Base-by-base conservation (phyloP, 768 basidiomycete genomes). In the Tulasnella sp. region DNA sequence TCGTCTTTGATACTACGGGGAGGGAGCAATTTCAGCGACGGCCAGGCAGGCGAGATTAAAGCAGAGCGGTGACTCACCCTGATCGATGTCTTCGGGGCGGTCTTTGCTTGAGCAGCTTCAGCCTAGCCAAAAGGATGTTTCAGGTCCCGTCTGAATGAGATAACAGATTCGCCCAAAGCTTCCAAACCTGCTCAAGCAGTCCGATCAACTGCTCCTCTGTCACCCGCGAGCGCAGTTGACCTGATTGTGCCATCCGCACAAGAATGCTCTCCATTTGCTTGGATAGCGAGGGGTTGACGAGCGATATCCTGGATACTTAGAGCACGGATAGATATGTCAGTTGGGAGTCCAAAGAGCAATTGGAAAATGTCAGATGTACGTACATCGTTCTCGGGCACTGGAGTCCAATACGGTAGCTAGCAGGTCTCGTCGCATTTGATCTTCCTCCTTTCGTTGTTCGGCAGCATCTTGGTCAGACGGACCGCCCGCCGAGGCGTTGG, bases 231-330 rank as follows among this genome's bases (percentile, higher is more conserved):
- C 93, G 89, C 54, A 97, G 85, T 85, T 96, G 94, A 9, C 96
- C 94, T 0, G 90, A 88, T 86, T 95, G 94, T 11, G 92, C 94
- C 93, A 96, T 95, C 58, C 94, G 89, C 58, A 93, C 82, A 44
- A 97, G 87, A 80, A 96, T 91, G 3, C 86, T 87, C 86, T 96
- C 94, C 83, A 97, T 94, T 85, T 95, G 91, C 82, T 89, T 89
- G 24, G 95, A 93, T 84, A 94, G 88, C 58, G 94, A 91, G 0
- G 94, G 92, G 82, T 94, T 93, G 83, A 97, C 96, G 41, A 97
- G 91, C 5, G 92, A 90, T 82, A 97, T 97, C 75, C 96, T 92
- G 14, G 94, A 92, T 79, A 97, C 96, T 97, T 16, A 46, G n/a
- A 54, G 24, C 54, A 54, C 54, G 54, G 9, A n/a, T 24, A 22